Evolutionary conservation across 148 eudicot genomes (phyloP).

Genomic region (Arbutus unedo): DNA sequence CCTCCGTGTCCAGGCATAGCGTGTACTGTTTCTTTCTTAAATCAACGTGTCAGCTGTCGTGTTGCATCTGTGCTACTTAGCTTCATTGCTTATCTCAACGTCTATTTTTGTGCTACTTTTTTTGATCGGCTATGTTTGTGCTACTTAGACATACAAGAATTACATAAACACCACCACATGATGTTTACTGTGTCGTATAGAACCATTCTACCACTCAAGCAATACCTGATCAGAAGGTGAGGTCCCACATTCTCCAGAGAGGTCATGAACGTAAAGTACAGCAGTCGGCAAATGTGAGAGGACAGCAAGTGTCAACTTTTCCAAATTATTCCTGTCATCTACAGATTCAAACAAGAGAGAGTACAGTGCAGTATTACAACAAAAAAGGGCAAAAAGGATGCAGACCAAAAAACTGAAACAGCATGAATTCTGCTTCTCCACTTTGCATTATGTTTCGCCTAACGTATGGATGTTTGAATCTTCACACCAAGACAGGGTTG

Average conservation of each 20-base stretch:
- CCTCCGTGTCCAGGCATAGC: not conserved
- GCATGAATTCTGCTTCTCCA: not conserved
- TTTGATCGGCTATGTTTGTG: not conserved
- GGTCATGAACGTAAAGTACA: slow-evolving; percentile 89
- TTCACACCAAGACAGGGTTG: not conserved
- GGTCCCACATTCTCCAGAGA: slow-evolving; percentile 96
- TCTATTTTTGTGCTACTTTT: not conserved
- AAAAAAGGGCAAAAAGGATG: not conserved
- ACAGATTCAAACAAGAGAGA: slow-evolving; percentile 23
- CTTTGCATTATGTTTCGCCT: not conserved
- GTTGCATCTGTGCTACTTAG: too few relatives aligned
- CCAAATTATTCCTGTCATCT: slow-evolving; percentile 96
- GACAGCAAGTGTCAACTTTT: slow-evolving; percentile 95
- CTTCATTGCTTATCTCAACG: too few relatives aligned
- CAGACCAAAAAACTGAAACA: not conserved
- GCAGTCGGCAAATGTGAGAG: slow-evolving; percentile 97
- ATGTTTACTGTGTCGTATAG: not conserved
- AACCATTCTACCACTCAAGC: not conserved
- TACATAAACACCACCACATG: not conserved
- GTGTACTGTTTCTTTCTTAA: not conserved
- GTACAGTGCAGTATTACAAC: not conserved
- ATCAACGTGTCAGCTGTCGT: too few relatives aligned
- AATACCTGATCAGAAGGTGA: slow-evolving; percentile 89
- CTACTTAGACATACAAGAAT: not conserved
- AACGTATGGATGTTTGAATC: not conserved